Percentiles rank a stretch among this genome's conserved stretches.
Evolutionary conservation across 331 rosid genomes (phyloP).

Genomic region (Spiraea crenata): DNA sequence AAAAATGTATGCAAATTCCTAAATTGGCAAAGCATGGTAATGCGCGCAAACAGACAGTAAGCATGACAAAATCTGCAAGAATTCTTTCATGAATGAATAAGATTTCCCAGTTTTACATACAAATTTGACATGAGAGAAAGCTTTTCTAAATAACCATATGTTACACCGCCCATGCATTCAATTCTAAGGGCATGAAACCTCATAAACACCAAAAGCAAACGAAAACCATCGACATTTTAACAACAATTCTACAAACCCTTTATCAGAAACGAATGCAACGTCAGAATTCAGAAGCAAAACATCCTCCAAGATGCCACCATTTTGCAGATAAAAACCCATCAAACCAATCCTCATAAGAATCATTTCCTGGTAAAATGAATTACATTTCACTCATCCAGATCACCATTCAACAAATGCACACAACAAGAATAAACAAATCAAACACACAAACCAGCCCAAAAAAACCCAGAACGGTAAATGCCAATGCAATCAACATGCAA

Average conservation of each 20-base stretch:
- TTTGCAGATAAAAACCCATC: constrained; percentile 30
- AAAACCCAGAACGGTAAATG: constrained; percentile 28
- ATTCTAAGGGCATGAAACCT: constrained; percentile 23
- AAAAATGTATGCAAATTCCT: not conserved
- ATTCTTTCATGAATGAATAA: not conserved
- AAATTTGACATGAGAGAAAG: not conserved
- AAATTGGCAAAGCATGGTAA: not conserved
- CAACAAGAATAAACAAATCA: not conserved
- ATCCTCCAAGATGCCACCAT: constrained; percentile 10
- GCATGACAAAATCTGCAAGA: constrained; percentile 6
- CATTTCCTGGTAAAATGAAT: not conserved
- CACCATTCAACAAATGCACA: constrained; percentile 30
- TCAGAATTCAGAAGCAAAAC: constrained; percentile 28
- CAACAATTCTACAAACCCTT: constrained; percentile 17
- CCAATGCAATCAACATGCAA: constrained; percentile 30
- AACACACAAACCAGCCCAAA: constrained; percentile 4
- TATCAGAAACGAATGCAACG: constrained; percentile 30
- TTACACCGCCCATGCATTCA: constrained; percentile 42
- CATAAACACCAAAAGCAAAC: constrained; percentile 13
- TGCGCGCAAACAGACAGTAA: constrained; percentile 7
- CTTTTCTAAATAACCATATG: constrained; percentile 15
- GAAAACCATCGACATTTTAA: constrained; percentile 7
- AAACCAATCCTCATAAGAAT: constrained; percentile 23
- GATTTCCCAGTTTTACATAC: not conserved
- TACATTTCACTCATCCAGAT: constrained; percentile 19